These are phyloP conservation scores for Homolaphlyctis polyrhiza DNA, from an alignment of 371 early-diverging fungal species.

Conservation along the genomic window DNA sequence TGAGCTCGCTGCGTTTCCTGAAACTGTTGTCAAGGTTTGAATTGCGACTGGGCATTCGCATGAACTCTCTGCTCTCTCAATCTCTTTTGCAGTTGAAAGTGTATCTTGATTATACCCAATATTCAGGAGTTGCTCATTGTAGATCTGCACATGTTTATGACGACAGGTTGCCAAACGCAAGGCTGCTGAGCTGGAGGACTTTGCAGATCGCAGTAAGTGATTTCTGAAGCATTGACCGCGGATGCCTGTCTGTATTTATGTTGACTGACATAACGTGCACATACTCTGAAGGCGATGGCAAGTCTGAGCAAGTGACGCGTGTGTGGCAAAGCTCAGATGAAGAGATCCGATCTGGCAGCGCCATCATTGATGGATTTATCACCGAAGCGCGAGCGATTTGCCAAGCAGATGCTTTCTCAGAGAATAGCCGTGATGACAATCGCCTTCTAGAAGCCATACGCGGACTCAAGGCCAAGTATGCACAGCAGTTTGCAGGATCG, in stretches of 20 bases:
- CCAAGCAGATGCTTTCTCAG: no score
- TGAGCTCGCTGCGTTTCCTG: conserved; percentile 91
- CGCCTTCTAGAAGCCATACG: not conserved
- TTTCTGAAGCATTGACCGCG: no score
- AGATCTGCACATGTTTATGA: no score
- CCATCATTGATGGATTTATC: not conserved
- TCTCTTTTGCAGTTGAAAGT: no score
- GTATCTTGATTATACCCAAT: no score
- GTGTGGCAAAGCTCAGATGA: not conserved
- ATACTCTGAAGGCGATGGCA: not conserved
- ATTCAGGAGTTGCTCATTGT: no score
- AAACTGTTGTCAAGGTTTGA: conserved; percentile 57
- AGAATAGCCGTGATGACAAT: no score
- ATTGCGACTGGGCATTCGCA: no score
- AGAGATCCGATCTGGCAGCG: not conserved
- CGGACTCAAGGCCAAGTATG: conserved; percentile 17
- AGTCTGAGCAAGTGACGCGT: not conserved
- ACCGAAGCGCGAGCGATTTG: not conserved
- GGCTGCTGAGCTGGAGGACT: conserved; percentile 74
- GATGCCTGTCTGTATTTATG: not conserved
- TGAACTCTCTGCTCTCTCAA: no score
- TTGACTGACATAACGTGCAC: not conserved
- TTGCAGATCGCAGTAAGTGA: conserved; percentile 6
- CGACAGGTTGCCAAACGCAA: conserved; percentile 75
- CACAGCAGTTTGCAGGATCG: conserved; percentile 2